phyloP scores from a whole-genome alignment of 1,139 yeast genomes.

The Zygosaccharomyces sapae region DNA sequence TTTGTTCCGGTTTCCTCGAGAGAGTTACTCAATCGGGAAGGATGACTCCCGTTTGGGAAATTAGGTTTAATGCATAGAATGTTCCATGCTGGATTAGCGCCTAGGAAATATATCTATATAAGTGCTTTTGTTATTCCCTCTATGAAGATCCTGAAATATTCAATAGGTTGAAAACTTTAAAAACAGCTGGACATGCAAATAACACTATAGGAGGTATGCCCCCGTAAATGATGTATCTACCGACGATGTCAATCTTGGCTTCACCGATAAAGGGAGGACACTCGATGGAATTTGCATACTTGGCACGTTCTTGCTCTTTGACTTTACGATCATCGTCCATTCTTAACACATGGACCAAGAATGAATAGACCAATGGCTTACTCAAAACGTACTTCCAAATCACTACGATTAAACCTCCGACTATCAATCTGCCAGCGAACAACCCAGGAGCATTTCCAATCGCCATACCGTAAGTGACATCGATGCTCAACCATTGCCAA shows the following conservation, averaged over 20 bases:
- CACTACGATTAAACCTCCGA: conserved; percentile 27
- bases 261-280: conserved; percentile 27
- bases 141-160: not conserved
- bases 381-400: conserved; percentile 32
- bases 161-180: conserved; percentile 14
- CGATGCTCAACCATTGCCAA: conserved; percentile 12
- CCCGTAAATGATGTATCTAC: conserved; percentile 32
- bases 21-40: not conserved
- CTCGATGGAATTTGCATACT: conserved; percentile 16
- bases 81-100: not conserved
- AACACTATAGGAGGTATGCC: conserved; percentile 32
- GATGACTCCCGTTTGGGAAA: not conserved
- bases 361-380: conserved; percentile 22
- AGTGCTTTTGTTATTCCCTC: not conserved
- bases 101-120: no score
- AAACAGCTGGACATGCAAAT: conserved; percentile 26
- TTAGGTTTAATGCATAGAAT: not conserved
- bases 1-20: not conserved
- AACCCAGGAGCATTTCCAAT: conserved; percentile 15
- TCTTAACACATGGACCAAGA: conserved; percentile 16
- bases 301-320: conserved; percentile 12
- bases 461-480: conserved; percentile 12
- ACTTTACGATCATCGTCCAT: conserved; percentile 27
- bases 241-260: conserved; percentile 28
- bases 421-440: conserved; percentile 18